Evolutionary conservation across 352 stramenopile species (phyloP).

Genomic region (Globisporangium irregulare): DNA sequence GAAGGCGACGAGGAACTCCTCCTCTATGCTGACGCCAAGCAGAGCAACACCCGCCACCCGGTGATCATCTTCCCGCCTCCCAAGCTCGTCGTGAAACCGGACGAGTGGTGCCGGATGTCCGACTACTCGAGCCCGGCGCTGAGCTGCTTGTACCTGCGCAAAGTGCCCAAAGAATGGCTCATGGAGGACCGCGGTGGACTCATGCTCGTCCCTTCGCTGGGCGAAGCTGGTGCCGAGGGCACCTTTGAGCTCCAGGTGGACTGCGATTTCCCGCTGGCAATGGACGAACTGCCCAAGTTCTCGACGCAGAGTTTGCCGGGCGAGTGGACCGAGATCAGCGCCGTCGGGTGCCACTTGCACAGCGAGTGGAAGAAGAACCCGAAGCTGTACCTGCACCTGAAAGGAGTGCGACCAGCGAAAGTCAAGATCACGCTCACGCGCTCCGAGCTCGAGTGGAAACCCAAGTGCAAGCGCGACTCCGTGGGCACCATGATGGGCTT

Average conservation of each 20-base stretch:
- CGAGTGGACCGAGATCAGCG: constrained; percentile 68
- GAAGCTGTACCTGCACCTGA: constrained; percentile 74
- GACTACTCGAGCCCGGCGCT: constrained; percentile 52
- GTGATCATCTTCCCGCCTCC: constrained; percentile 36
- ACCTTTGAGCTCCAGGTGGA: constrained; percentile 88
- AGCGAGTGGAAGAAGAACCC: constrained; percentile 88
- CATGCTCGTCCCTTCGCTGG: constrained; percentile 73
- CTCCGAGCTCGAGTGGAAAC: constrained; percentile 80
- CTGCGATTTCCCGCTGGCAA: constrained; percentile 63
- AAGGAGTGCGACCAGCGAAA: constrained; percentile 60
- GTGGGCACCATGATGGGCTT: constrained; percentile 91
- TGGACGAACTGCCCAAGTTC: constrained; percentile 59
- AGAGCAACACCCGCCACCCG: not conserved
- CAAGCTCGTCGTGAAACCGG: constrained; percentile 69
- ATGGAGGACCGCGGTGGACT: constrained; percentile 45
- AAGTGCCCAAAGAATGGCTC: constrained; percentile 66
- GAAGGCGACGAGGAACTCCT: constrained; percentile 25
- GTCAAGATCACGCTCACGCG: constrained; percentile 80
- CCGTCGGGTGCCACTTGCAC: constrained; percentile 77
- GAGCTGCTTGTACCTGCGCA: constrained; percentile 61
- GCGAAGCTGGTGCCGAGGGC: constrained; percentile 61
- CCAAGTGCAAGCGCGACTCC: constrained; percentile 75
- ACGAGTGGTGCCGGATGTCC: constrained; percentile 70
- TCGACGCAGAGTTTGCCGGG: constrained; percentile 72
- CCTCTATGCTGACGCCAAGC: constrained; percentile 12